Base-by-base conservation (phyloP, 106 monocot species). In the Triglochin maritima region DNA sequence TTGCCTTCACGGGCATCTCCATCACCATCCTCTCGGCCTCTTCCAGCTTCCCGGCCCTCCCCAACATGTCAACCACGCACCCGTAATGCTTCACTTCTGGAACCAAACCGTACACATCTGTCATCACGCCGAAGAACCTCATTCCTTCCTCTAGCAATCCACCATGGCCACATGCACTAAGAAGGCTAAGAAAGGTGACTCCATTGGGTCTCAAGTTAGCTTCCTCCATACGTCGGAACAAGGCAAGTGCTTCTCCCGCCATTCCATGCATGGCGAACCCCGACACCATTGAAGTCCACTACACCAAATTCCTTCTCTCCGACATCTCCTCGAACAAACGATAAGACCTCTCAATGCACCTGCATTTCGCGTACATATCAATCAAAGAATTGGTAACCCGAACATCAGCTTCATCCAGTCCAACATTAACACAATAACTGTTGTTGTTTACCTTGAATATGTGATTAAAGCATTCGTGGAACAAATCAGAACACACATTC, bases 141-240 rank as follows among this genome's bases (percentile, higher is more conserved):
- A 91, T 17, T 29, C 90, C 90, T 58, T 87, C 86, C 12, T 91
- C 80, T 0, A 91, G 76, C 67, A 87, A 47, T 48, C 86, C 90
- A 54, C 84, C 81, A 76, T 91, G 90, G 73, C 81, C 84, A 29
- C 90, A 87, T 4, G 90, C 90, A 76, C 74, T 91, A 74, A 91
- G 50, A 6, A 84, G 57, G n/a, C 81, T 67, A 72, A 86, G 53
- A 54, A 86, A 82, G 7, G 90, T 84, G 57, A 91, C 81, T 12
- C 67, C 17, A 56, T 91, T 91, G 9, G 90, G 89, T 16, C 10
- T 67, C 4, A 84, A 4, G 4, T 68, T 68, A 9, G 50, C 69
- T 46, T 44, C 47, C 45, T 9, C 63, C 89, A 94, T 89, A 44
- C 67, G 57, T 11, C 65, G 50, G 59, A 90, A 81, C 44, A 82